Base-by-base conservation (phyloP, 1,139 yeast genomes). In the Sugiyamaella neomexicana region DNA sequence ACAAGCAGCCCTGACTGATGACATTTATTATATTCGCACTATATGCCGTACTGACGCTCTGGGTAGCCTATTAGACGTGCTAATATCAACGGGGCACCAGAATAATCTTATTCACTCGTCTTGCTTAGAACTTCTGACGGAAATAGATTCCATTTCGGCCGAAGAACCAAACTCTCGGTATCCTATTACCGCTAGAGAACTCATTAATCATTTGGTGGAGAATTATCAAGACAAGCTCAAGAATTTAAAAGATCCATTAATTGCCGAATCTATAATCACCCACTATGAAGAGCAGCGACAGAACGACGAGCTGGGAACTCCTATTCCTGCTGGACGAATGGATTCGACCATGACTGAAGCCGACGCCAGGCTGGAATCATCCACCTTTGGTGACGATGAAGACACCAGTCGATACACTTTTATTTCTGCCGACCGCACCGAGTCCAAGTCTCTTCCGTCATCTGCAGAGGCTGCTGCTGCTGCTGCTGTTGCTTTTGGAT, bases 71-170 rank as follows among this genome's bases (percentile, higher is more conserved):
- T 78, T 87, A 59, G 68, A 68, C 0, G 73, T 82, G 54, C 75
- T 88, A 57, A 72, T 72, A 17, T 76, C 58, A 12, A 57, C 83
- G 45, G 75, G 79, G 17, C 72, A 76, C 39, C 72, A 73, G 45
- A 83, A 86, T 65, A 86, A 84, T 64, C 73, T 91, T 57, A 79
- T 88, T 1, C 87, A 83, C 64, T 89, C 97, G 0, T 79, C 95
- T 2, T 80, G 95, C 60, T 74, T 90, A 52, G 93, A 87, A 63
- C 74, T 91, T 41, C 72, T 89, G 52, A 86, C 82, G 60, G 69
- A 78, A 2, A 69, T 88, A 1, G 66, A 78, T 6, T 69, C 65
- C 32, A 69, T 46, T 68, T 13, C 46, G 49, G 39, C 58, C 62
- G 53, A 44, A 37, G 53, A 27, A 49, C 46, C 52, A 13, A 54